Base-by-base conservation (phyloP, 176 grass and related monocot genomes). In the Secale cereale region DNA sequence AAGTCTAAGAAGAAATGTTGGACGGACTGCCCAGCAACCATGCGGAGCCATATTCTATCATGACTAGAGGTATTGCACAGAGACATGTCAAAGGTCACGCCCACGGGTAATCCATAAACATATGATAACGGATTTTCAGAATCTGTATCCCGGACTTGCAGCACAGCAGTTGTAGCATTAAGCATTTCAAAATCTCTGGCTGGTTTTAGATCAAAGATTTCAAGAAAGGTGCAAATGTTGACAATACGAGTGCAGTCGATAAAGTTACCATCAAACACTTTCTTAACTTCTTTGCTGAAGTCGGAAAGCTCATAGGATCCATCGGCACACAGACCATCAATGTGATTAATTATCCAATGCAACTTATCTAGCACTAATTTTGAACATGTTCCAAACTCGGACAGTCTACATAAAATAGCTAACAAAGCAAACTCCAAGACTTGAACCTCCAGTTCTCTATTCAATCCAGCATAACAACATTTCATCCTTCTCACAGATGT, bases 401-500 rank as follows among this genome's bases (percentile, higher is more conserved):
- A 81, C 6, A 92, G 66, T 85, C 83, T 85, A 87, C 92, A 87
- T 52, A 90, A 71, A 87, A 81, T 88, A 70, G 73, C 79, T 59
- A 95, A 80, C 74, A 98, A 89, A 69, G 71, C 83, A 40, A 98
- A 41, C 79, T 98, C 93, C 70, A 93, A 69, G 37, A 98, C 81
- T 76, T 92, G 87, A 76, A 82, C 76, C 80, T 98, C 89, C 70
- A 92, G 27, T 66, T 86, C 91, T 81, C 79, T 86, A 81, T 59
- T 83, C 76, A 94, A 88, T 57, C 89, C 86, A 65, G 23, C 33
- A 80, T 93, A 98, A 77, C 93, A 82, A 28, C 70, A 90, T 60
- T 68, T 78, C 88, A 98, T 85, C 67, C 76, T 95, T 87, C 86
- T 87, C 36, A 98, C 26, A 64, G 87, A 85, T 28, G 80, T 78